Conservation (phyloP, 169 alveolate genomes). For the Cryptosporidium bovis region DNA sequence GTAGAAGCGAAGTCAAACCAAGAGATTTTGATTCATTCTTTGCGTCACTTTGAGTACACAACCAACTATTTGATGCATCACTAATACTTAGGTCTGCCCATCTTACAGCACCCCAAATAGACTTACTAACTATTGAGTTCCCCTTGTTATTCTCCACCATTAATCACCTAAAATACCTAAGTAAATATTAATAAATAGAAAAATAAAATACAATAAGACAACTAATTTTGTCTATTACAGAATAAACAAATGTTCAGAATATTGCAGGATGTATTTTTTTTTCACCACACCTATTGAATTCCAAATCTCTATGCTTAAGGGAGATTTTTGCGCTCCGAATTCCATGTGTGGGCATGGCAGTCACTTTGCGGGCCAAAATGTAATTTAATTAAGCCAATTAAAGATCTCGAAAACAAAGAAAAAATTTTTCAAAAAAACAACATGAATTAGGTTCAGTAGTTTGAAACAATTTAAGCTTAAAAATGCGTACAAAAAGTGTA, state of each 20-base stretch:
- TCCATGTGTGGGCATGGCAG: constrained; percentile 73
- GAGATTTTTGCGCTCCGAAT: constrained; percentile 59
- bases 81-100: constrained; percentile 72
- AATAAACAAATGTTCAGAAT: not conserved
- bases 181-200: not conserved
- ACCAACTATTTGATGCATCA: constrained; percentile 73
- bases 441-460: not conserved
- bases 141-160: constrained; percentile 38
- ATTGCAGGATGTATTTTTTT: not conserved
- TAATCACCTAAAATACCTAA: not conserved
- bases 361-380: constrained; percentile 52
- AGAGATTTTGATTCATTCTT: constrained; percentile 64
- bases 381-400: constrained; percentile 21
- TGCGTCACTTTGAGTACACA: constrained; percentile 43
- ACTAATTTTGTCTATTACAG: not conserved
- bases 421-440: not conserved
- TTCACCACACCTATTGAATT: constrained; percentile 62
- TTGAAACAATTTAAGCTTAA: not conserved
- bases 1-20: constrained; percentile 58
- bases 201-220: not conserved
- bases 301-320: constrained; percentile 10
- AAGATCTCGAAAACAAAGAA: constrained; percentile 50
- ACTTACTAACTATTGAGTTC: constrained; percentile 38
- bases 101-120: constrained; percentile 65
- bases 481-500: not conserved